Conservation (phyloP, 140 eudicot species). For the Erigeron philadelphicus region DNA sequence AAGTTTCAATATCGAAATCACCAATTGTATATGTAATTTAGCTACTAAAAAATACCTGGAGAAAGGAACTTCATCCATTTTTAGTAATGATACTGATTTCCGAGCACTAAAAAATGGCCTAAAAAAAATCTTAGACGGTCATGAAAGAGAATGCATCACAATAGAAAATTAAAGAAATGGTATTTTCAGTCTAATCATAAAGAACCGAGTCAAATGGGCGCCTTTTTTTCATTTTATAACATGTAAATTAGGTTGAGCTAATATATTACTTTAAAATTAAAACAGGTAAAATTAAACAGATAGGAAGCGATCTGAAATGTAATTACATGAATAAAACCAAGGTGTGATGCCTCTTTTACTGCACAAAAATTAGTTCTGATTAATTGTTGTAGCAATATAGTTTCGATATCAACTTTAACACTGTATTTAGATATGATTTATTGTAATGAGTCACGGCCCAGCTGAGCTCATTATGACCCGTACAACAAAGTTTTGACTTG, state of each 20-base stretch:
- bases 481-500: background rate
- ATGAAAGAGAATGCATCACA: constrained; percentile 2
- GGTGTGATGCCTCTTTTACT: background rate
- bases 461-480: too few relatives aligned
- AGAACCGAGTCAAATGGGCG: background rate
- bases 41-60: constrained; percentile 48
- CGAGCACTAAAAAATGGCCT: constrained; percentile 81
- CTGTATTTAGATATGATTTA: background rate
- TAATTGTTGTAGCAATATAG: background rate
- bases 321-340: background rate
- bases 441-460: too few relatives aligned
- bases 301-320: background rate
- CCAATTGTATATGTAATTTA: background rate
- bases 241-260: background rate
- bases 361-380: background rate
- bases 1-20: background rate
- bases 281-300: background rate
- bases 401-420: background rate
- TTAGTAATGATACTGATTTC: constrained; percentile 44
- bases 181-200: background rate
- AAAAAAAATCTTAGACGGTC: constrained; percentile 21
- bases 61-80: constrained; percentile 58
- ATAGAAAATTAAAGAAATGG: background rate
- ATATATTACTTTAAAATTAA: background rate
- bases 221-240: background rate